Percentiles rank a stretch among this genome's conserved stretches.
These are phyloP conservation scores for Suhomyces prunicola DNA, from an alignment of 805 yeast genomes.

Conservation along the genomic window DNA sequence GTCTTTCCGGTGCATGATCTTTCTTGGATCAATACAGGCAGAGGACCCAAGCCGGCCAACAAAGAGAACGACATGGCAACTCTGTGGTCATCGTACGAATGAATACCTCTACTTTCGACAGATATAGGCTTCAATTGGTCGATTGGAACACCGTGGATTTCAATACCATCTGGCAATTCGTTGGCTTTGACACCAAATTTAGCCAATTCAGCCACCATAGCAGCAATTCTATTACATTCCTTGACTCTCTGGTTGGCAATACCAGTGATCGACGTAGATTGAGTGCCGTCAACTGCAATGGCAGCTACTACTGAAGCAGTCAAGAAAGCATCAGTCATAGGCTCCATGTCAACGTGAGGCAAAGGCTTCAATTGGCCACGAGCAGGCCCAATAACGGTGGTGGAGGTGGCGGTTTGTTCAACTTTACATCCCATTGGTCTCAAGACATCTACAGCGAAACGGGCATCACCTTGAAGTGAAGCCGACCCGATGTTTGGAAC, in stretches of 20 bases:
- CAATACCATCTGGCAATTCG: slow-evolving; percentile 91
- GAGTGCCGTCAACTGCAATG: slow-evolving; percentile 52
- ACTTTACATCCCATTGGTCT: slow-evolving; percentile 94
- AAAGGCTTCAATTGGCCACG: slow-evolving; percentile 66
- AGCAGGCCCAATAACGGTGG: slow-evolving; percentile 90
- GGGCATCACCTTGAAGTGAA: slow-evolving; percentile 95
- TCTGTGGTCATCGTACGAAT: slow-evolving; percentile 91
- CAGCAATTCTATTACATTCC: slow-evolving; percentile 93
- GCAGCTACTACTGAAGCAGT: slow-evolving; percentile 98
- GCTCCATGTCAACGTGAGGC: slow-evolving; percentile 90
- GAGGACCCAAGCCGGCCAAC: slow-evolving; percentile 67
- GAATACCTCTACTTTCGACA: slow-evolving; percentile 52
- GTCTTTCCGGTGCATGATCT: slow-evolving; percentile 94
- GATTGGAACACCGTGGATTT: slow-evolving; percentile 65
- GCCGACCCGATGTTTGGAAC: slow-evolving; percentile 90
- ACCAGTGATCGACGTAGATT: slow-evolving; percentile 79
- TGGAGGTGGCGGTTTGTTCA: slow-evolving; percentile 74
- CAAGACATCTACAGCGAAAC: slow-evolving; percentile 90
- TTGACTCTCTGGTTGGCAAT: slow-evolving; percentile 98
- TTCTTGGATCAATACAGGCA: slow-evolving; percentile 72
- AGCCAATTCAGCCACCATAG: slow-evolving; percentile 85
- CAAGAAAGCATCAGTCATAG: slow-evolving; percentile 98
- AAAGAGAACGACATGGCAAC: slow-evolving; percentile 97
- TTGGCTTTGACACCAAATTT: slow-evolving; percentile 85
- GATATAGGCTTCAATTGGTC: slow-evolving; percentile 54